Evolutionary conservation across 2,329 filamentous ascomycete species (phyloP).

Genomic region (Tolypocladium cylindrosporum): DNA sequence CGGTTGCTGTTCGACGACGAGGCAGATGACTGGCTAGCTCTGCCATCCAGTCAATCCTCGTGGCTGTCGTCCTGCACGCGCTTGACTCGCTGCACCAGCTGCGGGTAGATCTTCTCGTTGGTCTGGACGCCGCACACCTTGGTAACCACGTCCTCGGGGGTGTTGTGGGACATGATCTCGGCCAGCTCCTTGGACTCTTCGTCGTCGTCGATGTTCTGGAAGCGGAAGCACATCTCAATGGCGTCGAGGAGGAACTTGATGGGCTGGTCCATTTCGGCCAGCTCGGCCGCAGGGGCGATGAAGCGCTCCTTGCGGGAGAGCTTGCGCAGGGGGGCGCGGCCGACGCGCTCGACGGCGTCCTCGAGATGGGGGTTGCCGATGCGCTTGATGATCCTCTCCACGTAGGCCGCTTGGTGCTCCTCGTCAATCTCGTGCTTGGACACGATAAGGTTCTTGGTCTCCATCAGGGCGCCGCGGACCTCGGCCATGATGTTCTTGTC

Average conservation of each 20-base stretch:
- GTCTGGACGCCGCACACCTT: slow-evolving; percentile 75
- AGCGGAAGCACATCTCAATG: slow-evolving; percentile 85
- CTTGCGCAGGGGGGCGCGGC: slow-evolving; percentile 89
- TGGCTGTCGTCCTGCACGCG: slow-evolving; percentile 63
- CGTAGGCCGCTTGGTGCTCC: slow-evolving; percentile 74
- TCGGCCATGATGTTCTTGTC: slow-evolving; percentile 71
- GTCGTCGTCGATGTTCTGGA: slow-evolving; percentile 89
- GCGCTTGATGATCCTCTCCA: slow-evolving; percentile 82
- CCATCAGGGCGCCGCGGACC: slow-evolving; percentile 69
- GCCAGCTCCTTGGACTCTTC: slow-evolving; percentile 82
- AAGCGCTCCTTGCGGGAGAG: slow-evolving; percentile 92
- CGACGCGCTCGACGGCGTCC: slow-evolving; percentile 90
- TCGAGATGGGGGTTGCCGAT: slow-evolving; percentile 91
- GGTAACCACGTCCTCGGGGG: slow-evolving; percentile 63
- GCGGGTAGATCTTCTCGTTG: slow-evolving; percentile 65
- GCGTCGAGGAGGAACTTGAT: slow-evolving; percentile 68
- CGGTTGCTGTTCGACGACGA: not conserved
- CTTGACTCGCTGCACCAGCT: slow-evolving; percentile 68
- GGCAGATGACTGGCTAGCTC: not conserved
- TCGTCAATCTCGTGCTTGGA: slow-evolving; percentile 72
- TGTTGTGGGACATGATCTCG: slow-evolving; percentile 69
- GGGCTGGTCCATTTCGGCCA: slow-evolving; percentile 70
- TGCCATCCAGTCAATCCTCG: slow-evolving; percentile 28
- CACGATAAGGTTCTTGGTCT: slow-evolving; percentile 81
- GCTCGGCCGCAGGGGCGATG: slow-evolving; percentile 80